These are phyloP conservation scores for Cystoisospora suis DNA, from an alignment of 169 alveolate genomes.

Conservation along the genomic window DNA sequence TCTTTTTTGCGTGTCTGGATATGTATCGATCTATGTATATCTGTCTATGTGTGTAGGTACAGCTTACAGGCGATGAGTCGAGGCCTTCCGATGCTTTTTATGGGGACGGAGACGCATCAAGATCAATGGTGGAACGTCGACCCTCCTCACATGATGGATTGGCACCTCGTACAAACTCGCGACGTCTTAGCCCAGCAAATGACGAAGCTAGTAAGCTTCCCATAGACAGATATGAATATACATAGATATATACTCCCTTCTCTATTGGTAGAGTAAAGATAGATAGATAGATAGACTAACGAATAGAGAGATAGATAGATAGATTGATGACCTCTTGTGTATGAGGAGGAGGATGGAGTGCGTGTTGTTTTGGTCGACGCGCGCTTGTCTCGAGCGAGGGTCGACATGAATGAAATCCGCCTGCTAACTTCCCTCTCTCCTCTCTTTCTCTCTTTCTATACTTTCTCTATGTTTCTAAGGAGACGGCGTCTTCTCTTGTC, in stretches of 20 bases:
- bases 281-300: too few species aligned
- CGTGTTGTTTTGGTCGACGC: too few species aligned
- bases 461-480: too few species aligned
- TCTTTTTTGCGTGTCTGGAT: background rate
- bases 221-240: background rate
- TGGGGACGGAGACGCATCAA: conserved; percentile 72
- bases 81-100: conserved; percentile 72
- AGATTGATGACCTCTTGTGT: too few species aligned
- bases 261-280: too few species aligned
- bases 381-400: too few species aligned
- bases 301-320: too few species aligned
- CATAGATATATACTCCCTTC: background rate
- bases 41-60: conserved; percentile 54
- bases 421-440: too few species aligned
- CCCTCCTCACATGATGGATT: conserved; percentile 34
- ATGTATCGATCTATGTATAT: background rate
- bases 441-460: too few species aligned
- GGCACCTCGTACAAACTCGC: conserved; percentile 58
- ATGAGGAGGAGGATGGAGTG: too few species aligned
- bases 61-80: conserved; percentile 61
- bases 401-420: too few species aligned
- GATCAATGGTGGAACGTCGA: conserved; percentile 73
- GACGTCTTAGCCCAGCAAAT: conserved; percentile 64
- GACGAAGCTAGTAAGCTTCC: conserved; percentile 60
- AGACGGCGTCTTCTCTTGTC: too few species aligned